Conservation (phyloP, 345 rosid genomes). For the Cochlearia excelsa region DNA sequence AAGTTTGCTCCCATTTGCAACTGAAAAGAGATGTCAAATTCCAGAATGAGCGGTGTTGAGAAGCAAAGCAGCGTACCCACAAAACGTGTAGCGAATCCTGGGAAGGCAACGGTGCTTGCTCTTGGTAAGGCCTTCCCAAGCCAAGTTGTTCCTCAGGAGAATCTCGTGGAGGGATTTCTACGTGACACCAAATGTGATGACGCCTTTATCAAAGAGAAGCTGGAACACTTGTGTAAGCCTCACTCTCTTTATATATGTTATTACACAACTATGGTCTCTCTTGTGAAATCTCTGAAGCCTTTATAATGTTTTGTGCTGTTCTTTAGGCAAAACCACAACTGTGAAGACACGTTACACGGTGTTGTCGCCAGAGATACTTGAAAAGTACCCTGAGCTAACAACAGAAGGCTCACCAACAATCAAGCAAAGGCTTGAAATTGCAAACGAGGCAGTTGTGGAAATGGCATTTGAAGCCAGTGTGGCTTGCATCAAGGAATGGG, state of each 20-base stretch:
- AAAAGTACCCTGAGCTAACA: conserved; percentile 79
- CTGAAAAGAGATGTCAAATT: conserved; percentile 42
- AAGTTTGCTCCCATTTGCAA: conserved; percentile 17
- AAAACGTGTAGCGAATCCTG: conserved; percentile 55
- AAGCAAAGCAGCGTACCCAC: conserved; percentile 23
- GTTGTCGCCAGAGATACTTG: conserved; percentile 73
- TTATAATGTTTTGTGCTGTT: conserved; percentile 22
- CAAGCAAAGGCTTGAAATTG: conserved; percentile 81
- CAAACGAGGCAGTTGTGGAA: conserved; percentile 76
- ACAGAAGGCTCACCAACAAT: conserved; percentile 77
- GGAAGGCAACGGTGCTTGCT: conserved; percentile 75
- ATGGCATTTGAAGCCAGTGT: conserved; percentile 85
- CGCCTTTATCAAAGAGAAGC: conserved; percentile 65
- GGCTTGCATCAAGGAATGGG: conserved; percentile 87
- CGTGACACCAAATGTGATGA: conserved; percentile 86
- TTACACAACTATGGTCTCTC: neutral
- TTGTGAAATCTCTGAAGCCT: conserved; percentile 11
- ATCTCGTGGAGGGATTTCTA: conserved; percentile 75
- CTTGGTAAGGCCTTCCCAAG: neutral
- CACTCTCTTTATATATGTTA: neutral
- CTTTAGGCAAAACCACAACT: conserved; percentile 81
- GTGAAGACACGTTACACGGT: conserved; percentile 94
- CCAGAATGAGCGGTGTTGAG: conserved; percentile 31
- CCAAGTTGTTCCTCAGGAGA: neutral
- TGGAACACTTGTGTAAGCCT: conserved; percentile 77